Base-by-base conservation (phyloP, 2,329 filamentous ascomycete genomes). In the Celoporthe dispersa region DNA sequence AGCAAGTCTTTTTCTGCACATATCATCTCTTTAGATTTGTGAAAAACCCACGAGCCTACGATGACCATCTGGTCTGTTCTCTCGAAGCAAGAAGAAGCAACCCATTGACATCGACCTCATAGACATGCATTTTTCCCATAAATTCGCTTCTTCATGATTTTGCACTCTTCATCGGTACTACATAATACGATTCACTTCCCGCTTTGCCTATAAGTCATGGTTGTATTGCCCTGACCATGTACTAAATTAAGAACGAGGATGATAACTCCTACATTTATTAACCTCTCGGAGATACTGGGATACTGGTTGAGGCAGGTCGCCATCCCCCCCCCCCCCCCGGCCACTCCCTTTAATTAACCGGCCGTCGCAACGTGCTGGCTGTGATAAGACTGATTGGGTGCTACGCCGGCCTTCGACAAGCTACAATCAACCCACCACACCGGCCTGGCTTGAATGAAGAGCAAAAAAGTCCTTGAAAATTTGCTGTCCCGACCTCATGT, bases 361-460 rank as follows among this genome's bases (percentile, higher is more conserved):
- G 35, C 28, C 53, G 12, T 31, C 25, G 7, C 53, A 57, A 57
- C 53, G 53, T 57, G 53, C 39, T 22, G 39, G 33, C 31, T n/a
- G 33, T 5, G 25, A n/a, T 25, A n/a, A 39, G 59, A 61, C 59
- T 57, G 53, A 57, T 57, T 57, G 53, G 53, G 25, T 33, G 53
- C 12, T 4, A 31, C 25, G 25, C 28, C 28, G 16, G 6, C 25
- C 11, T 31, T 41, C 11, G 31, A 62, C 39, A 41, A 4, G 35
- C 35, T 41, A 25, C n/a, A n/a, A 41, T 55, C 16, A 22, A 22
- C 5, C 8, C 41, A 55, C 11, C 25, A 55, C 11, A 2, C 12
- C 11, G 12, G 11, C 51, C 12, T 11, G 9, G 25, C 11, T 55
- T 8, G 25, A 2, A 51, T 51, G 22, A 51, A 19, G 44, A 48